Evolutionary conservation across 257 asterid species (phyloP), one percentile per base, ranked within the genome.

Genomic region (Petunia secreta): DNA sequence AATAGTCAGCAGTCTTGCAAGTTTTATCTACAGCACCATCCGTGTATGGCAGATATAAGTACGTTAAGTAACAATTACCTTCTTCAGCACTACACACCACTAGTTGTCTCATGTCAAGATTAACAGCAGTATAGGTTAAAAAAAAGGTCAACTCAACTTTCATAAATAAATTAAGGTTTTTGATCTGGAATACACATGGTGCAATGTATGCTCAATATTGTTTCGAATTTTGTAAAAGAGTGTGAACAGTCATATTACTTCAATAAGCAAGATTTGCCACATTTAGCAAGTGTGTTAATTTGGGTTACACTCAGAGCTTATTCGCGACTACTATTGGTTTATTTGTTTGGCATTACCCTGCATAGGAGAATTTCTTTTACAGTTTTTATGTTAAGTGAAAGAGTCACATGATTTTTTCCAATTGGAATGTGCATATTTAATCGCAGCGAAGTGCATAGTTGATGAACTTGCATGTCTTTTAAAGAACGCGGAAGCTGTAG

Each of bases 391-490:
- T 16, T 58, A 40, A 60, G 4, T 25, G 57, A 9, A 52, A 52
- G 15, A 52, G 4, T 46, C 10, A 0, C 0, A 0, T 46, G 77
- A 2, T 69, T 69, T 25, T 25, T 6, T 43, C 73, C 0, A 34
- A 1, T 0, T 62, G 81, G 37, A 78, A 25, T 25, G 25, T 25
- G 25, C 25, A 25, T 25, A 25, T 25, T 25, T 25, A 25, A 53
- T 87, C 82, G 85, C 93, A 94, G 98, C 86, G 4, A 85, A 84
- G 84, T 43, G 38, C 83, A 80, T 90, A n/a, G 53, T 90, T 75
- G 78, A 83, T 69, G 97, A 90, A 68, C 92, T 94, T 57, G 88
- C 87, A 78, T 55, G 85, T 87, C 90, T 92, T 75, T 80, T 94
- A 48, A 86, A 85, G 75, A 87, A 87, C 59, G 95, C 88, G 41